A percentile compares a stretch with the other conserved stretches of the same genome.
phyloP scores from a whole-genome alignment of 1,139 yeast genomes.

The Geotrichum candidum region DNA sequence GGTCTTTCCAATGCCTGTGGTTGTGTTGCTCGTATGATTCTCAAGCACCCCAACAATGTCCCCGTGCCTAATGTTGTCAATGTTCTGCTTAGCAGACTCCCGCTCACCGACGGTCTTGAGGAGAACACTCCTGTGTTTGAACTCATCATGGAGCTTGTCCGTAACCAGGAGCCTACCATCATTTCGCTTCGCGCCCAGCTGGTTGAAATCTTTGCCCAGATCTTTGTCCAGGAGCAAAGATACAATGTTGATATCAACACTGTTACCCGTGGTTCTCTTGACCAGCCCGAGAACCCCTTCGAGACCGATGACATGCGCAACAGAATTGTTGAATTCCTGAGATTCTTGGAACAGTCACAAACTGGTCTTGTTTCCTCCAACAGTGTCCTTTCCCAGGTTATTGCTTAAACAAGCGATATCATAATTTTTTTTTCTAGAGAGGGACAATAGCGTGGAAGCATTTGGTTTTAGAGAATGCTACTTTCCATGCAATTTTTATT shows the following conservation, averaged over 20 bases:
- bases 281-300: slow-evolving; percentile 69
- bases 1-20: slow-evolving; percentile 94
- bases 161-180: slow-evolving; percentile 53
- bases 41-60: slow-evolving; percentile 63
- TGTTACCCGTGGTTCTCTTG: slow-evolving; percentile 47
- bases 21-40: slow-evolving; percentile 88
- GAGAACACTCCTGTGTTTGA: slow-evolving; percentile 89
- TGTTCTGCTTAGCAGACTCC: slow-evolving; percentile 70
- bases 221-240: slow-evolving; percentile 64
- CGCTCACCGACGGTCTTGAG: slow-evolving; percentile 82
- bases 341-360: slow-evolving; percentile 61
- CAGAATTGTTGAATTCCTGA: slow-evolving; percentile 64
- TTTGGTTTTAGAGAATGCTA: background rate
- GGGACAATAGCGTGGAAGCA: background rate
- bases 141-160: slow-evolving; percentile 66
- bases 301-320: slow-evolving; percentile 57
- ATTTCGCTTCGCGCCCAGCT: slow-evolving; percentile 56
- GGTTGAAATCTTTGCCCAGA: slow-evolving; percentile 61
- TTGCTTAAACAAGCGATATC: slow-evolving; percentile 11
- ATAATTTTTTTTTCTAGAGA: slow-evolving; percentile 1
- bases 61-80: slow-evolving; percentile 80
- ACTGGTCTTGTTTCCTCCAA: slow-evolving; percentile 40
- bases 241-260: slow-evolving; percentile 55
- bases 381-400: slow-evolving; percentile 19
- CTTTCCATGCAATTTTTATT: background rate